Percentiles rank a stretch among this genome's conserved stretches.
phyloP scores from a whole-genome alignment of 2,329 filamentous ascomycete genomes.

The Ramularia collo-cygni region DNA sequence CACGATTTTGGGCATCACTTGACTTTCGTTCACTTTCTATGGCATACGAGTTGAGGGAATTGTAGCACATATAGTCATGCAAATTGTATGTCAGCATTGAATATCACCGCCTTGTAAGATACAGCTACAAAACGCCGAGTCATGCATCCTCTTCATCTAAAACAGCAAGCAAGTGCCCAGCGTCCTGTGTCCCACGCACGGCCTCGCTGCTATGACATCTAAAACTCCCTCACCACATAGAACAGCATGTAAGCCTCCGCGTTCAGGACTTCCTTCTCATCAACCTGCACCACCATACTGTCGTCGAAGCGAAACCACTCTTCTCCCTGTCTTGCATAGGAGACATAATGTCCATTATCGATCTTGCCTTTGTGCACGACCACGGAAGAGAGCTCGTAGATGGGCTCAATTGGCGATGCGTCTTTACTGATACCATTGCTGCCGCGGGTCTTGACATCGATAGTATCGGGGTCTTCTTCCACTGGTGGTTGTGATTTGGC shows the following conservation, averaged over 20 bases:
- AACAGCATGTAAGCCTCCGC: constrained; percentile 88
- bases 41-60: no score
- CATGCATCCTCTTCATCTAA: no score
- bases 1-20: no score
- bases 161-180: no score
- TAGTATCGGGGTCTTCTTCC: constrained; percentile 14
- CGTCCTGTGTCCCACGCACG: no score
- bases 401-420: constrained; percentile 44
- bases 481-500: constrained; percentile 5
- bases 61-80: no score
- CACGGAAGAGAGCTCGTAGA: constrained; percentile 82
- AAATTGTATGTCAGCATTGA: no score
- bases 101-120: no score
- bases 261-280: constrained; percentile 74
- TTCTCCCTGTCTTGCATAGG: constrained; percentile 76
- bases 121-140: no score
- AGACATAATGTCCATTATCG: constrained; percentile 85
- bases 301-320: constrained; percentile 97
- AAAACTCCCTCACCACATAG: constrained; percentile 45
- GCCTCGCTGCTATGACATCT: no score
- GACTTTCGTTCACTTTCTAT: no score
- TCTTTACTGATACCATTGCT: constrained; percentile 6
- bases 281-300: constrained; percentile 79
- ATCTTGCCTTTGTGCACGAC: constrained; percentile 91
- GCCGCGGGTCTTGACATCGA: constrained; percentile 11